A percentile compares a stretch with the other conserved stretches of the same genome.
Evolutionary conservation across 768 basidiomycete species (phyloP).

Genomic region (Dioszegia crocea): DNA sequence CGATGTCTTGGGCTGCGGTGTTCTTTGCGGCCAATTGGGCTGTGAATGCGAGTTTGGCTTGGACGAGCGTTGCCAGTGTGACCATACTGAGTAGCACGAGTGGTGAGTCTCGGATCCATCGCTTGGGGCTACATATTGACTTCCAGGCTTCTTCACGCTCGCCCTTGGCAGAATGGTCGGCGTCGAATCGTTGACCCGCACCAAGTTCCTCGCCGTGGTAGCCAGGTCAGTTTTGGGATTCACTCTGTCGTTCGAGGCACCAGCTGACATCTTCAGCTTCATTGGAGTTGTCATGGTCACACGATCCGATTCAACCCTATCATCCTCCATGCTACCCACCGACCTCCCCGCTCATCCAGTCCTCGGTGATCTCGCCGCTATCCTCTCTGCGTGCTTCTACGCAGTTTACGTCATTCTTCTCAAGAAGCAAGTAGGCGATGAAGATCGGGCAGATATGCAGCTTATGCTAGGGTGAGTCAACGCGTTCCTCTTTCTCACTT

Average conservation of each 20-base stretch:
- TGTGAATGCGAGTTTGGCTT: conserved; percentile 73
- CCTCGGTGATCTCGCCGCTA: conserved; percentile 75
- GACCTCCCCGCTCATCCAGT: conserved; percentile 52
- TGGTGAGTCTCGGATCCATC: conserved; percentile 56
- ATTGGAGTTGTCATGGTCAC: conserved; percentile 83
- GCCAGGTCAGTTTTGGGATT: conserved; percentile 62
- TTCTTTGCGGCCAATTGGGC: conserved; percentile 95
- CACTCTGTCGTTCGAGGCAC: too few species aligned
- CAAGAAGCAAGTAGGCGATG: conserved; percentile 76
- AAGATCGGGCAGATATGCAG: conserved; percentile 85
- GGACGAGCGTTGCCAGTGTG: conserved; percentile 89
- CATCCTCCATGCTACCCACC: conserved; percentile 13
- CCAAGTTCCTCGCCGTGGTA: conserved; percentile 72
- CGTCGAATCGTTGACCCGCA: conserved; percentile 69
- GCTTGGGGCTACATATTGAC: background rate
- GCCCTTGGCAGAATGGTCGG: conserved; percentile 73
- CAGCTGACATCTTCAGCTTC: conserved; percentile 56
- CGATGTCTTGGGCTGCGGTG: conserved; percentile 73
- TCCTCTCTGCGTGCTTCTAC: conserved; percentile 83
- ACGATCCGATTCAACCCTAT: conserved; percentile 64
- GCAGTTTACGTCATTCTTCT: conserved; percentile 82
- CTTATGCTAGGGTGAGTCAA: conserved; percentile 70
- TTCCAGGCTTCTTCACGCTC: conserved; percentile 84
- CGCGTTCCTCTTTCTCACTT: background rate
- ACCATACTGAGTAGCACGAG: conserved; percentile 86